Percentiles rank a stretch among this genome's conserved stretches.
These are phyloP conservation scores for Garcia nutans DNA, from an alignment of 345 rosid species.

Conservation along the genomic window DNA sequence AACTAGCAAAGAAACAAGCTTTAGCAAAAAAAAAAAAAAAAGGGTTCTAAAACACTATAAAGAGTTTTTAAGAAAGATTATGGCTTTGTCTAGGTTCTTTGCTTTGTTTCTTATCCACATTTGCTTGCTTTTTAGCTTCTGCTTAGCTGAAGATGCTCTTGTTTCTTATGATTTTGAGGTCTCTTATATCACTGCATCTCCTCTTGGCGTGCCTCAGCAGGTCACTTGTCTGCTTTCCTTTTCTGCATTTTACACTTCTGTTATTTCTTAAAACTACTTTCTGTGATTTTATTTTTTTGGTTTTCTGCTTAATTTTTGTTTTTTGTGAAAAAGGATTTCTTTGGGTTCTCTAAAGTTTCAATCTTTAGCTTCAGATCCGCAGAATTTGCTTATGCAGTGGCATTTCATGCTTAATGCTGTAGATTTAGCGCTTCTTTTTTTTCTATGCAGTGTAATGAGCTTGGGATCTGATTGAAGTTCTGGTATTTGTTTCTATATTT, in stretches of 20 bases:
- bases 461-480: background rate
- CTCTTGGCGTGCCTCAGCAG: conserved; percentile 95
- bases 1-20: conserved; percentile 10
- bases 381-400: conserved; percentile 17
- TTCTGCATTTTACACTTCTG: background rate
- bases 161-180: conserved; percentile 66
- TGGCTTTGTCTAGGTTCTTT: conserved; percentile 50
- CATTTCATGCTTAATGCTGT: conserved; percentile 6
- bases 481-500: conserved; percentile 19
- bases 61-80: conserved; percentile 16
- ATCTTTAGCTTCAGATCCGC: conserved; percentile 51
- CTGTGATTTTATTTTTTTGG: conserved; percentile 18
- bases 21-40: background rate
- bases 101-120: conserved; percentile 53
- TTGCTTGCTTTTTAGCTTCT: conserved; percentile 42
- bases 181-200: conserved; percentile 93
- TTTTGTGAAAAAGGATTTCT: conserved; percentile 18
- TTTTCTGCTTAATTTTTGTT: conserved; percentile 22
- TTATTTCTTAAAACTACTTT: background rate
- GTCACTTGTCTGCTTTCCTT: conserved; percentile 31
- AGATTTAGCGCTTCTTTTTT: conserved; percentile 1
- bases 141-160: conserved; percentile 78
- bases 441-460: conserved; percentile 6
- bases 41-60: conserved; percentile 7
- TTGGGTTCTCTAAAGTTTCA: conserved; percentile 36